Percentiles rank a stretch among this genome's conserved stretches.
phyloP scores from a whole-genome alignment of 176 grass and related monocot genomes.

The Carex pumila region DNA sequence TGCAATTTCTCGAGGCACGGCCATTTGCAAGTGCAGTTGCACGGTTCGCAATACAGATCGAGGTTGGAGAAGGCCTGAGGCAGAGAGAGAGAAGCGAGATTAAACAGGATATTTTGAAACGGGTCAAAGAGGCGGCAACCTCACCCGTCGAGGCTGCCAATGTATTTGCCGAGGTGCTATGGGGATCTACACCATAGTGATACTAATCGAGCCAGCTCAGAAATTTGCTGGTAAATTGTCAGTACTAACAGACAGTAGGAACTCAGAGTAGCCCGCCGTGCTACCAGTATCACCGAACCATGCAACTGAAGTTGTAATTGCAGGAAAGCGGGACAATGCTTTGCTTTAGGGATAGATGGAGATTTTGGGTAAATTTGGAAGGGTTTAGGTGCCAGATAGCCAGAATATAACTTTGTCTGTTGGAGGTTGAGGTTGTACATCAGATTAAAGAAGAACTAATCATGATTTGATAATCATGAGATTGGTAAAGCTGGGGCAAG shows the following conservation, averaged over 20 bases:
- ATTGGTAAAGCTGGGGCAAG: neutral
- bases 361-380: constrained; percentile 7
- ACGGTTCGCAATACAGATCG: constrained; percentile 70
- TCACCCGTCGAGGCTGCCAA: constrained; percentile 47
- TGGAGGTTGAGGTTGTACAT: neutral
- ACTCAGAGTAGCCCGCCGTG: neutral
- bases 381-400: neutral
- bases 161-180: constrained; percentile 66
- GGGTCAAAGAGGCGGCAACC: constrained; percentile 52
- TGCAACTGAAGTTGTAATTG: neutral
- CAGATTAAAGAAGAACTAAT: constrained; percentile 4
- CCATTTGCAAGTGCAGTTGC: constrained; percentile 75
- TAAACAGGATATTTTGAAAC: constrained; percentile 65
- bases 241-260: neutral
- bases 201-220: neutral
- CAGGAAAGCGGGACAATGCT: neutral
- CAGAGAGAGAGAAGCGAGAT: constrained; percentile 47
- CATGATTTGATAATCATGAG: constrained; percentile 1
- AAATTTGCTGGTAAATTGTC: neutral
- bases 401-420: neutral
- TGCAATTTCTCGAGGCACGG: neutral
- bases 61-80: constrained; percentile 58
- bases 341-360: constrained; percentile 4
- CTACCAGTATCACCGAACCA: neutral
- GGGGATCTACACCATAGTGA: constrained; percentile 57